Percentiles rank a stretch among this genome's conserved stretches.
Conservation (phyloP, 192 early-diverging fungal species). For the Paraglomus occultum region DNA sequence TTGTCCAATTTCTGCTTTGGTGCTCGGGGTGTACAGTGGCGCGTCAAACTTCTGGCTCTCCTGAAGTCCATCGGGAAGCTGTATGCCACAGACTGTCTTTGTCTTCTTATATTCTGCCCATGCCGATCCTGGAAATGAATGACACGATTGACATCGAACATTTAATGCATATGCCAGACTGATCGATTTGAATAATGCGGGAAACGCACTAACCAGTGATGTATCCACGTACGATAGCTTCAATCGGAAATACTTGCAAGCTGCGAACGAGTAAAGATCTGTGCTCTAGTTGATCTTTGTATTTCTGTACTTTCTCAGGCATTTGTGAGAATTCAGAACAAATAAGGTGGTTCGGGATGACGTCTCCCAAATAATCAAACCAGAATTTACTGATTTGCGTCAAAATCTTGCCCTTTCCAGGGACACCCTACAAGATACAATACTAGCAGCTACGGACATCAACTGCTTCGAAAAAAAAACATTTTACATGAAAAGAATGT, state of each 20-base stretch:
- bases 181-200: too few species aligned
- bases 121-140: slow-evolving; percentile 66
- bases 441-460: neutral
- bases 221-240: slow-evolving; percentile 98
- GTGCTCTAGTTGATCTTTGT: slow-evolving; percentile 83
- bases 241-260: slow-evolving; percentile 88
- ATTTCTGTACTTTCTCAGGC: slow-evolving; percentile 84
- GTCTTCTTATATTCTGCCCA: slow-evolving; percentile 94
- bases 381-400: slow-evolving; percentile 95
- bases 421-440: slow-evolving; percentile 67
- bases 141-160: neutral
- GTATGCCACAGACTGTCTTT: slow-evolving; percentile 92
- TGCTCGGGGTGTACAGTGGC: slow-evolving; percentile 94
- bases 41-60: slow-evolving; percentile 83
- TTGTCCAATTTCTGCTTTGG: slow-evolving; percentile 97
- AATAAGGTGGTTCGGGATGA: slow-evolving; percentile 97
- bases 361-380: slow-evolving; percentile 86
- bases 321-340: slow-evolving; percentile 91
- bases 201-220: slow-evolving; percentile 65
- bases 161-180: neutral
- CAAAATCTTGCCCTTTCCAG: slow-evolving; percentile 96
- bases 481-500: neutral
- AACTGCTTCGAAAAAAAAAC: slow-evolving; percentile 12
- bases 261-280: slow-evolving; percentile 91
- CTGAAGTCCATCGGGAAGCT: slow-evolving; percentile 70